These are phyloP conservation scores for Saccharomycopsis malanga DNA, from an alignment of 805 yeast genomes.

Conservation along the genomic window DNA sequence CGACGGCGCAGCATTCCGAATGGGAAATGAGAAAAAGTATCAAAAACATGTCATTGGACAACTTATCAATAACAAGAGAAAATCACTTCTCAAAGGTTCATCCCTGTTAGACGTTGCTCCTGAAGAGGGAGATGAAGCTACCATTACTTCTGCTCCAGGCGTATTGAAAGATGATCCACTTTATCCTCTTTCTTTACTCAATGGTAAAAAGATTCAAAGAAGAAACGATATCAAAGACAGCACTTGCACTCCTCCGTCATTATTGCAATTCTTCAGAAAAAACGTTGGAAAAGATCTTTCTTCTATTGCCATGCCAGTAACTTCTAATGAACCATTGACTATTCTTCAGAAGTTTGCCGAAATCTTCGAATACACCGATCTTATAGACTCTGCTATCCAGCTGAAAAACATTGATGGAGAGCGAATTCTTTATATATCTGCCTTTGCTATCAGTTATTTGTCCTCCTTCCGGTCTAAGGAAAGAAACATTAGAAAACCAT, in stretches of 20 bases:
- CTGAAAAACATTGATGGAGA: slow-evolving; percentile 45
- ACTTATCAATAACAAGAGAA: slow-evolving; percentile 7
- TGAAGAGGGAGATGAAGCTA: slow-evolving; percentile 21
- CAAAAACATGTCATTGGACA: slow-evolving; percentile 16
- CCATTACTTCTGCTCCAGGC: slow-evolving; percentile 20
- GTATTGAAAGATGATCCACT: slow-evolving; percentile 31
- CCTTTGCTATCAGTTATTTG: slow-evolving; percentile 72
- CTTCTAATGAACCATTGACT: slow-evolving; percentile 86
- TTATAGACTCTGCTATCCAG: slow-evolving; percentile 54
- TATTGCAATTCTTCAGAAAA: slow-evolving; percentile 72
- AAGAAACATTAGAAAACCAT: slow-evolving; percentile 80
- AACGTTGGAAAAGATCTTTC: slow-evolving; percentile 89
- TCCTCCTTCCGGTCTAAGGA: slow-evolving; percentile 68
- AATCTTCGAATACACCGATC: slow-evolving; percentile 62
- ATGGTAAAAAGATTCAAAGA: slow-evolving; percentile 36
- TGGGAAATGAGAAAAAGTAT: slow-evolving; percentile 14
- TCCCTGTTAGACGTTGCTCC: slow-evolving; percentile 21
- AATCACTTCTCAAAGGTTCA: not conserved
- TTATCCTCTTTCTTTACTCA: slow-evolving; percentile 56
- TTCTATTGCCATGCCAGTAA: slow-evolving; percentile 86
- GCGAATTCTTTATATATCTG: slow-evolving; percentile 59
- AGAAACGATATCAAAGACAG: slow-evolving; percentile 54
- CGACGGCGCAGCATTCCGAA: slow-evolving; percentile 20
- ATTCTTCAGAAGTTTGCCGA: slow-evolving; percentile 77
- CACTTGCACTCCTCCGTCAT: slow-evolving; percentile 68